Base-by-base conservation (phyloP, 2,329 filamentous ascomycete species). In the Fusarium newnesense region DNA sequence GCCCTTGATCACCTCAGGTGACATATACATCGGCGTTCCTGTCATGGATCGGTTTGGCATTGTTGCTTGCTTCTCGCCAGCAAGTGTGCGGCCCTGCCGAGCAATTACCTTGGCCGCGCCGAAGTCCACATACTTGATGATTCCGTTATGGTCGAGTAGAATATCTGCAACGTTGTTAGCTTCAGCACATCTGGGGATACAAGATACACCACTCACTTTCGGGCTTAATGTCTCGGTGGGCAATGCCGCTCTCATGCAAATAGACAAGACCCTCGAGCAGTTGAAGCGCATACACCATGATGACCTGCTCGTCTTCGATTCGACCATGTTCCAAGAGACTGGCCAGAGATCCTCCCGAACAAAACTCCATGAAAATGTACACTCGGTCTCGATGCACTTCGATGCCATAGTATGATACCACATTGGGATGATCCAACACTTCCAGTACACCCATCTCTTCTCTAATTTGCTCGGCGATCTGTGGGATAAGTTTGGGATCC, bases 301-400 rank as follows among this genome's bases (percentile, higher is more conserved):
- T 96, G 70, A 98, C 95, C 63, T 95, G 96, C 81, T 99, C 96
- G 79, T 98, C 97, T 84, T 98, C 96, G 72, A 99, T 98, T 44
- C 96, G 93, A 18, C 96, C 96, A 79, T 99, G 96, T 81, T 99
- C 96, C 46, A 99, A 87, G 59, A 99, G 85, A 57, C 90, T 93
- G 46, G 96, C 95, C 54, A 99, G 87, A 21, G 96, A 98, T 26
- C 96, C 96, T 58, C 96, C 96, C 9, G 95, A 97, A 82, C 96
- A 99, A 83, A 97, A 98, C 82, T 99, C 96, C 96, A 99, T 99
- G 81, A 99, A 99, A 75, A 99, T 98, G 83, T 98, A 99, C n/a
- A 99, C 96, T 80, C 97, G 96, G 86, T 99, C 96, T 72, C 96
- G 91, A 83, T 99, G 96, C 6, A 98, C 96, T 82, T 99, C 96